Evolutionary conservation across 2,329 filamentous ascomycete species (phyloP), one percentile per base, ranked within the genome.

Genomic region (Colletotrichum euphorbiae): DNA sequence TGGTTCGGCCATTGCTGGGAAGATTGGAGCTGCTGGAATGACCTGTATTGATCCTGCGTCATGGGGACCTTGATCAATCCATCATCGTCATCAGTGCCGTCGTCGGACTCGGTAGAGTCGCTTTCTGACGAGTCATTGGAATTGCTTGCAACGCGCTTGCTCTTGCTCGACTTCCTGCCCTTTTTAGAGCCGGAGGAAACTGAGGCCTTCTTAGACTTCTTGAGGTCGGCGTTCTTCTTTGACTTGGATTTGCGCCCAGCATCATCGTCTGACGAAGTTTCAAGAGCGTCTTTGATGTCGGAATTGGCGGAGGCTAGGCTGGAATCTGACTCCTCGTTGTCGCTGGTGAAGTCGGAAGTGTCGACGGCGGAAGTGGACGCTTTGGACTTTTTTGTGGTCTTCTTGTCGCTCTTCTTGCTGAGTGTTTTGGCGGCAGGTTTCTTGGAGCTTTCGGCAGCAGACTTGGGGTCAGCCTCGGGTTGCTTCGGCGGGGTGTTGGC

Each of bases 61-160:
- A 67, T 63, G 4, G 48, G 8, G 8, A 64, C 59, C 9, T 64
- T 56, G 46, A 40, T 63, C 40, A 62, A 17, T 4, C 45, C 58
- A 15, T 51, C 36, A 4, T 40, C 45, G 9, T 57, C 51, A 17
- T 46, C 42, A 17, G 4, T 28, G 4, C 31, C 45, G 9, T 57
- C 51, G 31, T 46, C 42, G 28, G 31, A 42, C 31, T 45, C 28
- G 12, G 17, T 31, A 11, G 45, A 52, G 58, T 43, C 43, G 5
- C 38, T 45, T 21, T 13, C 21, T 13, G 56, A 31, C 2, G 48
- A 51, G 31, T 51, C 48, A 9, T 7, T 13, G 21, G 46, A 7
- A 38, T 38, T 38, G 36, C 13, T 28, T 28, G 6, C 36, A 15
- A 15, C 36, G 36, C 9, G 36, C 12, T 38, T 38, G 52, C 45